These are phyloP conservation scores for Wickerhamiella sergipiensis DNA, from an alignment of 805 yeast genomes.

Conservation along the genomic window DNA sequence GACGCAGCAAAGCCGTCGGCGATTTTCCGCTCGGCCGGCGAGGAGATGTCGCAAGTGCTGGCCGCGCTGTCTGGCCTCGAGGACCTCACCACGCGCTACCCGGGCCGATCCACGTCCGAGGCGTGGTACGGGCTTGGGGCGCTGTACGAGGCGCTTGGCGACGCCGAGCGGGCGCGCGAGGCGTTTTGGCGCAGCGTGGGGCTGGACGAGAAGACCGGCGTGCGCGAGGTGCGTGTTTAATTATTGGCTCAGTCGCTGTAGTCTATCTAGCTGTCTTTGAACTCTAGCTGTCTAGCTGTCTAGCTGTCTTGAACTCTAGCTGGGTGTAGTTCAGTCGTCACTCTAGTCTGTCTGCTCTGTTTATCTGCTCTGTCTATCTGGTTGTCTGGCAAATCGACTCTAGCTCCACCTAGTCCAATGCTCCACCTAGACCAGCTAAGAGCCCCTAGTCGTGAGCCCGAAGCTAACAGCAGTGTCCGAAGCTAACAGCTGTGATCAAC, in stretches of 20 bases:
- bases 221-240: not conserved
- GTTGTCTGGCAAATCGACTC: too few relatives aligned
- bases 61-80: conserved; percentile 9
- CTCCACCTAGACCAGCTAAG: too few relatives aligned
- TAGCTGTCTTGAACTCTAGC: too few relatives aligned
- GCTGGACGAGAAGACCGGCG: not conserved
- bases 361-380: too few relatives aligned
- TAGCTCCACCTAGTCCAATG: too few relatives aligned
- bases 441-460: too few relatives aligned
- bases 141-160: conserved; percentile 47
- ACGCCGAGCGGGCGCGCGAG: conserved; percentile 33
- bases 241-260: too few relatives aligned
- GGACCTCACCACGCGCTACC: conserved; percentile 16
- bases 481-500: not conserved
- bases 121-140: conserved; percentile 56
- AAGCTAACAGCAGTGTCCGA: too few relatives aligned
- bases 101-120: conserved; percentile 39
- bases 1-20: not conserved
- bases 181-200: conserved; percentile 52
- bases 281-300: too few relatives aligned
- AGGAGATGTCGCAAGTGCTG: conserved; percentile 5
- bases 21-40: conserved; percentile 1
- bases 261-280: too few relatives aligned
- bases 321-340: too few relatives aligned
- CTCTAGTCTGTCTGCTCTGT: too few relatives aligned